Conservation (phyloP, 78 protist species). For the Emiliania huxleyi region DNA sequence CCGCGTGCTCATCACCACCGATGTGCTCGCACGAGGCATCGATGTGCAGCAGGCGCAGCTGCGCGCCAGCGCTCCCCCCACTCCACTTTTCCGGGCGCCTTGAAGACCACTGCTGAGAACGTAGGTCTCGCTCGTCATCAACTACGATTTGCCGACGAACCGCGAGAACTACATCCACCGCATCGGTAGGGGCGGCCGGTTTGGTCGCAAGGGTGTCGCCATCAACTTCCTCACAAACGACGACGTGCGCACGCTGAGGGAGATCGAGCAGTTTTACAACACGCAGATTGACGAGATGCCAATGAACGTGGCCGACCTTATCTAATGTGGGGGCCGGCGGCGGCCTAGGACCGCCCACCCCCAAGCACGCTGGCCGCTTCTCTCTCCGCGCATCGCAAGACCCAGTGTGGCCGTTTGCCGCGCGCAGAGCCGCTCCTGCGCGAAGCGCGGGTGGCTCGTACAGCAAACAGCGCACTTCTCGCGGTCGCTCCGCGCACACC, state of each 20-base stretch:
- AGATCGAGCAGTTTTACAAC: slow-evolving; percentile 66
- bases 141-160: slow-evolving; percentile 97
- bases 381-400: no score
- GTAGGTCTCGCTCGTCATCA: slow-evolving; percentile 97
- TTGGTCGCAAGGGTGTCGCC: slow-evolving; percentile 99
- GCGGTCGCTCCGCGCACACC: no score
- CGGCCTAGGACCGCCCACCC: no score
- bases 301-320: slow-evolving; percentile 54
- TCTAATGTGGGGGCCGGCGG: no score
- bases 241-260: slow-evolving; percentile 55
- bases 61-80: no score
- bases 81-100: no score
- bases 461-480: no score
- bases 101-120: no score
- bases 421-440: no score
- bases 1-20: slow-evolving; percentile 99
- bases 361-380: no score
- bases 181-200: slow-evolving; percentile 99
- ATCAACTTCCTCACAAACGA: slow-evolving; percentile 95
- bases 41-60: slow-evolving; percentile 99
- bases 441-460: no score
- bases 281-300: slow-evolving; percentile 71
- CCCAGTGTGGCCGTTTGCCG: no score
- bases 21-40: slow-evolving; percentile 97
- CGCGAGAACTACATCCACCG: slow-evolving; percentile 96